phyloP scores from a whole-genome alignment of 163 green algal genomes.

The Coccomyxa subellipsoidea region DNA sequence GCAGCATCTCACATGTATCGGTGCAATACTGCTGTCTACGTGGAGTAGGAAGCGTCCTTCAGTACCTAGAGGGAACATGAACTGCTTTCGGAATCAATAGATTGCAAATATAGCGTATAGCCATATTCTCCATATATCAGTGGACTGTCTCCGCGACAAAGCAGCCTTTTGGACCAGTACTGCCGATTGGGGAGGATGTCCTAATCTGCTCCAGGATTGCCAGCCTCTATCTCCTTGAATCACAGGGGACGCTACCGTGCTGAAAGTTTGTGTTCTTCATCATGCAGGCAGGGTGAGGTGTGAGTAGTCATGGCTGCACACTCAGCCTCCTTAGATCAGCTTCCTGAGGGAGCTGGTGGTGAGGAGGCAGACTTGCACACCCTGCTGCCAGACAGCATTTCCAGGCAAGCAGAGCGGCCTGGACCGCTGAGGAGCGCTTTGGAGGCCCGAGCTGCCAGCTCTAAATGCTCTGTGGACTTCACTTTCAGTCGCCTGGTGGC shows the following conservation, averaged over 20 bases:
- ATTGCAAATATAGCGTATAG: neutral
- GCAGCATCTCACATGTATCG: neutral
- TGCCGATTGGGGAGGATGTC: neutral
- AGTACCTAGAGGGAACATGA: neutral
- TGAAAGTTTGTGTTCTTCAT: neutral
- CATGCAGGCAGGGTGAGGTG: neutral
- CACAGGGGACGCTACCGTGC: neutral
- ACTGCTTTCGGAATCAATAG: neutral
- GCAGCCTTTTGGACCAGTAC: neutral
- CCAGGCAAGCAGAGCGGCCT: neutral
- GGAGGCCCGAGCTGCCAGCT: neutral
- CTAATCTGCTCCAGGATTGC: neutral
- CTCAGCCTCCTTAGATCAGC: neutral
- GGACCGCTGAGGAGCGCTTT: neutral
- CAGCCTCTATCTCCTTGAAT: neutral
- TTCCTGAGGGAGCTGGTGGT: neutral
- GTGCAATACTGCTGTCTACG: neutral
- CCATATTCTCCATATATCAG: neutral
- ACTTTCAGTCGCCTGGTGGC: neutral
- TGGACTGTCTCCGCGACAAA: neutral
- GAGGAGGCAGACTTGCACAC: slow-evolving; percentile 2
- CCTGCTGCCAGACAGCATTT: neutral
- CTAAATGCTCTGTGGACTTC: neutral
- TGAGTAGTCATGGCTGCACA: neutral
- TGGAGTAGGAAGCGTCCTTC: neutral